Base-by-base conservation (phyloP, 306 rosid species). In the Rosa chinensis region DNA sequence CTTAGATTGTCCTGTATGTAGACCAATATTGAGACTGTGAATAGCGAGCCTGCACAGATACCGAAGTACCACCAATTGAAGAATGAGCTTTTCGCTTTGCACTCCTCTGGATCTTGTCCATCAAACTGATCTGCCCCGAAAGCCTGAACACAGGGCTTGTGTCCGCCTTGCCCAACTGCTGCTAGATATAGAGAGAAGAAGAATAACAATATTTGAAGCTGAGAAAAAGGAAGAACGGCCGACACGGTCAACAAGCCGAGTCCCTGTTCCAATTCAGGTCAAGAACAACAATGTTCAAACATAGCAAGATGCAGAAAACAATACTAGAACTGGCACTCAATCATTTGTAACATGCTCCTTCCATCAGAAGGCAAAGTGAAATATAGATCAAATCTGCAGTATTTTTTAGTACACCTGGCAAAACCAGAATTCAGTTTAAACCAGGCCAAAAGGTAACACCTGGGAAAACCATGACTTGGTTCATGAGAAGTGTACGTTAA, bases 41-140 rank as follows among this genome's bases (percentile, higher is more conserved):
- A 37, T 32, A 80, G 8, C 48, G 70, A 6, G 21, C 92, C 92
- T 5, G 76, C 77, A 73, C 86, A 77, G 39, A 89, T 20, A 9
- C 88, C 74, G 35, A 93, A 89, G 83, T 84, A 91, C 97, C 97
- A 91, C 97, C 96, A 93, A 69, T 93, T 93, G 80, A 93, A 93
- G 86, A 93, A 93, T 21, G 97, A 85, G 88, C 96, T 83, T 88
- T 90, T 89, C 18, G 88, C 94, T 50, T 80, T 88, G 85, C 79
- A 70, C 77, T 93, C 97, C 81, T 84, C 67, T 20, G 90, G 89
- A 70, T 93, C 85, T 12, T 82, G 28, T 18, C 84, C 89, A 68
- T 93, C 97, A 56, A 90, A 93, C 76, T 93, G 97, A 69, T 90
- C 97, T 0, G 97, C 97, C 48, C 96, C 97, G 16, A 92, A 92